These are phyloP conservation scores for Alternaria rosae DNA, from an alignment of 2,329 filamentous ascomycete genomes.

Conservation along the genomic window DNA sequence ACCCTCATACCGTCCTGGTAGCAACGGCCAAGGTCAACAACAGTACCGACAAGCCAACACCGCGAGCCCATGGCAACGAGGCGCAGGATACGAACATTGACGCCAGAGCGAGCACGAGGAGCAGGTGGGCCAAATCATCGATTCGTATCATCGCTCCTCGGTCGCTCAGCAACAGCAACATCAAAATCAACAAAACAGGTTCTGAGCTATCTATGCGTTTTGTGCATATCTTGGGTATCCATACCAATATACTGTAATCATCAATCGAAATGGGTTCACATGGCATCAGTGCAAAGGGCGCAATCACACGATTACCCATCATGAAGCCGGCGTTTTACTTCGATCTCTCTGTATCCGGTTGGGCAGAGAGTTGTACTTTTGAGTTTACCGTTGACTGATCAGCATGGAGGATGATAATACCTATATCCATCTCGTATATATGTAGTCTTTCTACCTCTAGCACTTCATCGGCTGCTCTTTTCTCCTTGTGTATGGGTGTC, in stretches of 20 bases:
- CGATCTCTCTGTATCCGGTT: conserved; percentile 14
- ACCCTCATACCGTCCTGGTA: conserved; percentile 48
- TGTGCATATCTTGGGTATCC: conserved; percentile 36
- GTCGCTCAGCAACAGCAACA: conserved; percentile 22
- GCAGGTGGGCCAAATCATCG: conserved; percentile 46
- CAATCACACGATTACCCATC: conserved; percentile 17
- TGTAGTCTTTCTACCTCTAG: conserved; percentile 6
- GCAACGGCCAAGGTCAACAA: conserved; percentile 35
- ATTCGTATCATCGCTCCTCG: conserved; percentile 45
- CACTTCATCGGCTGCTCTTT: conserved; percentile 2
- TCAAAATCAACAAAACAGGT: conserved; percentile 25
- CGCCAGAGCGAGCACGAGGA: conserved; percentile 49
- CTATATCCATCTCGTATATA: conserved; percentile 10
- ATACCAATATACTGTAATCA: conserved; percentile 33
- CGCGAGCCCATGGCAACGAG: conserved; percentile 70
- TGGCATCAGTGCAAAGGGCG: conserved; percentile 24
- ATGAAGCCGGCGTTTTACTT: conserved; percentile 34
- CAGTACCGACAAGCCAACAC: conserved; percentile 60
- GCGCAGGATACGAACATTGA: conserved; percentile 69
- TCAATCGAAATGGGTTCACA: conserved; percentile 27
- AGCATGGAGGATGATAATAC: conserved; percentile 9
- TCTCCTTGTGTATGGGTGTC: conserved; percentile 13
- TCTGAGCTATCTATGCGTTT: conserved; percentile 29
- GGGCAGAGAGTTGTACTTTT: conserved; percentile 6
- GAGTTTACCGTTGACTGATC: conserved; percentile 3